Evolutionary conservation across 73 alveolate genomes (phyloP).

Genomic region (Paramecium sonneborni): DNA sequence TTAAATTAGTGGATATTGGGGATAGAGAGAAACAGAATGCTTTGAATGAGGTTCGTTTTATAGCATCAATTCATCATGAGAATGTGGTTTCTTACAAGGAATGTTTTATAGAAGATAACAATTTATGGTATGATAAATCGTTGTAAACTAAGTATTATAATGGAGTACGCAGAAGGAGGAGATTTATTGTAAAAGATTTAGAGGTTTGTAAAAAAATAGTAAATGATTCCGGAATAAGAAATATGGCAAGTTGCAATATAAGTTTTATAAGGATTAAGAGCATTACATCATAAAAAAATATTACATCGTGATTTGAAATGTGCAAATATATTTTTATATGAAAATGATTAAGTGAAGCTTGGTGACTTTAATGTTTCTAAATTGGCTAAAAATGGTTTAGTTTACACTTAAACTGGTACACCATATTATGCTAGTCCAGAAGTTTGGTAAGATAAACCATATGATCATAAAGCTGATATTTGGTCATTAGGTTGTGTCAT

Average conservation of each 20-base stretch:
- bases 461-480: slow-evolving; percentile 87
- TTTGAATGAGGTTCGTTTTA: slow-evolving; percentile 69
- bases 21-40: slow-evolving; percentile 72
- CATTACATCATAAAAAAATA: slow-evolving; percentile 80
- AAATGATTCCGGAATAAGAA: slow-evolving; percentile 77
- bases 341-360: slow-evolving; percentile 76
- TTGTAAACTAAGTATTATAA: slow-evolving; percentile 67
- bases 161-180: slow-evolving; percentile 86
- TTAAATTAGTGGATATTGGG: slow-evolving; percentile 60
- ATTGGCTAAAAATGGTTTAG: slow-evolving; percentile 74
- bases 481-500: slow-evolving; percentile 94
- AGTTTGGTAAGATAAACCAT: slow-evolving; percentile 85
- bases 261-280: slow-evolving; percentile 79
- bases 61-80: slow-evolving; percentile 71
- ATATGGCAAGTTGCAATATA: slow-evolving; percentile 78
- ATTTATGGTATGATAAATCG: slow-evolving; percentile 55
- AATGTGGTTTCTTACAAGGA: slow-evolving; percentile 61
- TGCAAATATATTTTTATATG: slow-evolving; percentile 84
- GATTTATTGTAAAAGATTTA: slow-evolving; percentile 74
- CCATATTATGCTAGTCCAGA: slow-evolving; percentile 90
- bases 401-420: slow-evolving; percentile 86
- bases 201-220: slow-evolving; percentile 66
- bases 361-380: slow-evolving; percentile 88
- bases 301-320: slow-evolving; percentile 84
- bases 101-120: slow-evolving; percentile 58